phyloP scores from a whole-genome alignment of 805 yeast genomes.

The Candida taoyuanica region DNA sequence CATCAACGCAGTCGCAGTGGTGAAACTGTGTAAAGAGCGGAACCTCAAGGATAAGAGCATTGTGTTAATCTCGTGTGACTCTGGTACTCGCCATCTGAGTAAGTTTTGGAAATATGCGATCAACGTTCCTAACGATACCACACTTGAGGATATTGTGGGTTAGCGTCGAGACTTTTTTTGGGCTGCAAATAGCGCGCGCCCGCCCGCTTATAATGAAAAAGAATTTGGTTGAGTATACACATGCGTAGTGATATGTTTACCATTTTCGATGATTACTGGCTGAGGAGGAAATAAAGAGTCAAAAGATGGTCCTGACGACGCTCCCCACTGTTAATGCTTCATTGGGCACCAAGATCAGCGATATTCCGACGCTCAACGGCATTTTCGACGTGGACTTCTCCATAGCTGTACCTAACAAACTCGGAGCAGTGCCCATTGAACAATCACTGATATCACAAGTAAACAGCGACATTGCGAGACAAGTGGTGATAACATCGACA shows the following conservation, averaged over 20 bases:
- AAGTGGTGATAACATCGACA: not conserved
- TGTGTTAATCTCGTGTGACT: constrained; percentile 87
- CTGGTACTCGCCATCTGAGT: constrained; percentile 84
- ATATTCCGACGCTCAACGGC: constrained; percentile 6
- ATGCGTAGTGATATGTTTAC: not conserved
- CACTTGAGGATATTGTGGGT: constrained; percentile 32
- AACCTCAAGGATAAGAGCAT: constrained; percentile 55
- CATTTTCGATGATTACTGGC: not conserved
- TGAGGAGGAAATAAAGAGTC: not conserved
- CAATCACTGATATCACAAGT: constrained; percentile 6
- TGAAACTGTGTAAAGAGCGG: constrained; percentile 44
- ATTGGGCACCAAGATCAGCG: not conserved
- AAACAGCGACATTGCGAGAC: not conserved
- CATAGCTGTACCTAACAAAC: constrained; percentile 9
- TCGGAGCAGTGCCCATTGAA: constrained; percentile 21
- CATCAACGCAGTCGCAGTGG: constrained; percentile 88
- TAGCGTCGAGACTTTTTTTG: not conserved
- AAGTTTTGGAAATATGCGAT: constrained; percentile 84
- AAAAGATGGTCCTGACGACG: not conserved
- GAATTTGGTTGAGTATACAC: not conserved
- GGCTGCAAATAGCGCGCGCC: too few relatives aligned
- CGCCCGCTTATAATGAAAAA: too few relatives aligned
- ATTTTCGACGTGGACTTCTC: not conserved
- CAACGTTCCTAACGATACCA: constrained; percentile 28
- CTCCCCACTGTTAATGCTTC: constrained; percentile 4